phyloP scores from a whole-genome alignment of 495 filamentous ascomycete species.

The Lasiosphaeris hirsuta region DNA sequence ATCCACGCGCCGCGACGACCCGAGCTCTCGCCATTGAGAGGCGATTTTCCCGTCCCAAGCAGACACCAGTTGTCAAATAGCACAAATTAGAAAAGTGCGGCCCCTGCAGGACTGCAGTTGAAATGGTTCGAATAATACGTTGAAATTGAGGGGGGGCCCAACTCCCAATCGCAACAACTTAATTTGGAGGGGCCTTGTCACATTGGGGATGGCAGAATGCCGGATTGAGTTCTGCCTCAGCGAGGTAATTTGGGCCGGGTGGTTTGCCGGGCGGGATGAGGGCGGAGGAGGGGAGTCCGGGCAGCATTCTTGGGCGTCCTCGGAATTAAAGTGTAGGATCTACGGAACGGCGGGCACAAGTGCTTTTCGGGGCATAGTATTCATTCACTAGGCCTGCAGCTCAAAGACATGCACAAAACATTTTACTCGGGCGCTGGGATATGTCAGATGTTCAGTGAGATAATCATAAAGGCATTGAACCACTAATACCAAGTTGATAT shows the following conservation, averaged over 20 bases:
- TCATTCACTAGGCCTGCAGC: no score
- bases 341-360: no score
- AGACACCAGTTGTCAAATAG: not conserved
- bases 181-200: not conserved
- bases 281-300: conserved; percentile 5
- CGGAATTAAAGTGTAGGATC: no score
- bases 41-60: conserved; percentile 1
- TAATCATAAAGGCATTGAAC: no score
- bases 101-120: not conserved
- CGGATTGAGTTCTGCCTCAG: conserved; percentile 8
- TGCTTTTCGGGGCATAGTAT: no score
- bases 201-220: not conserved
- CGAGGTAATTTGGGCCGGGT: conserved; percentile 1
- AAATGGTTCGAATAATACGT: not conserved
- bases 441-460: no score
- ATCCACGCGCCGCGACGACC: no score
- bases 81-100: not conserved
- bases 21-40: not conserved
- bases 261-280: not conserved
- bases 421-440: no score
- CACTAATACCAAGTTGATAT: no score
- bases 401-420: no score
- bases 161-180: not conserved
- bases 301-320: no score
- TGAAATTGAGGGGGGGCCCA: not conserved